Evolutionary conservation across 306 rosid genomes (phyloP).

Genomic region (Ceratonia siliqua): DNA sequence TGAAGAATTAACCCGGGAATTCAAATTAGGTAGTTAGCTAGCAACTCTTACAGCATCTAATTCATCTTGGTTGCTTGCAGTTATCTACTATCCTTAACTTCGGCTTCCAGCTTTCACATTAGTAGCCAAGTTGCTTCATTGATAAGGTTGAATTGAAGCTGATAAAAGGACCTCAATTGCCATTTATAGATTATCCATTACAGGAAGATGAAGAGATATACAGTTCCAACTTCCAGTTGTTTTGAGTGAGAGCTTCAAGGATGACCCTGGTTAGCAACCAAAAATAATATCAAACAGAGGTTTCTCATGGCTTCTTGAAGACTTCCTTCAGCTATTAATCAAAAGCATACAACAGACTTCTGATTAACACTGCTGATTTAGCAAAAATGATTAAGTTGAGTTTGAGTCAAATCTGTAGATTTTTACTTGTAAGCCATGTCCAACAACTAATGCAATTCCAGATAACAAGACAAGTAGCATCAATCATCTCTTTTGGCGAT

Average conservation of each 20-base stretch:
- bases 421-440: background rate
- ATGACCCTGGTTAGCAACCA: background rate
- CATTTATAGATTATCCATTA: constrained; percentile 2
- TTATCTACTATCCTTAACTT: constrained; percentile 7
- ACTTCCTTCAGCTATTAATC: constrained; percentile 2
- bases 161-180: constrained; percentile 21
- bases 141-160: constrained; percentile 6
- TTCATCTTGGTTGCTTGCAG: constrained; percentile 1
- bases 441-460: constrained; percentile 6
- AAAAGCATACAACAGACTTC: background rate
- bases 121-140: constrained; percentile 16
- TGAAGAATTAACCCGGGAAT: constrained; percentile 7
- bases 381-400: background rate
- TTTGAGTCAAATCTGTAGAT: background rate
- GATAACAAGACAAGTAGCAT: background rate
- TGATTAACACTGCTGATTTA: background rate
- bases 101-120: constrained; percentile 17
- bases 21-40: background rate
- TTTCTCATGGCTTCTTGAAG: background rate
- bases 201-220: background rate
- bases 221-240: constrained; percentile 6
- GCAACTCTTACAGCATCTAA: constrained; percentile 19
- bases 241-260: background rate
- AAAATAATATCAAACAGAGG: background rate
- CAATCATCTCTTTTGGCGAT: constrained; percentile 53